Percentiles rank a stretch among this genome's conserved stretches.
These are phyloP conservation scores for Dichotomopilus funicola DNA, from an alignment of 2,329 filamentous ascomycete genomes.

Conservation along the genomic window DNA sequence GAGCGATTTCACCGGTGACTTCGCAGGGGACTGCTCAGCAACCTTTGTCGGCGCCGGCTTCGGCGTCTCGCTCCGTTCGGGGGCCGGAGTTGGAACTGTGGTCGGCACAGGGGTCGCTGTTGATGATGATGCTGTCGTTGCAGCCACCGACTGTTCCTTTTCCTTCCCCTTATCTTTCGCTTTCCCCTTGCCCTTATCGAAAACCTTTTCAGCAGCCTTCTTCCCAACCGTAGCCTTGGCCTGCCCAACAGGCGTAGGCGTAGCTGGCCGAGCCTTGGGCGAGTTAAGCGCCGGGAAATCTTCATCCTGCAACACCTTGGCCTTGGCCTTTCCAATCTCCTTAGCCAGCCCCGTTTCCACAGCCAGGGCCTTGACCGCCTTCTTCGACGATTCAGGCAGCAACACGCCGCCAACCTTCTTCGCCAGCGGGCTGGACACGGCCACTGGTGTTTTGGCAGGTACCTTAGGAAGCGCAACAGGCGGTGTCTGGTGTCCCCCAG, in stretches of 20 bases:
- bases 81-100: slow-evolving; percentile 19
- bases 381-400: slow-evolving; percentile 24
- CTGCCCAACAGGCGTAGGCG: slow-evolving; percentile 27
- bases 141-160: background rate
- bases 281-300: slow-evolving; percentile 56
- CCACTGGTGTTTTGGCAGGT: slow-evolving; percentile 28
- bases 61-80: slow-evolving; percentile 22
- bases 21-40: slow-evolving; percentile 21
- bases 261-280: slow-evolving; percentile 33
- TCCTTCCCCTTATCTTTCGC: slow-evolving; percentile 10
- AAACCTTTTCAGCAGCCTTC: slow-evolving; percentile 24
- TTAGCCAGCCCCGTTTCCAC: slow-evolving; percentile 42
- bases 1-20: background rate
- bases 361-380: slow-evolving; percentile 37
- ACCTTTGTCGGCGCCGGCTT: slow-evolving; percentile 20
- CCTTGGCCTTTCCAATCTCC: slow-evolving; percentile 37
- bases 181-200: slow-evolving; percentile 17
- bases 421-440: slow-evolving; percentile 20
- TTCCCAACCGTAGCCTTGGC: slow-evolving; percentile 32
- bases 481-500: slow-evolving; percentile 22
- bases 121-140: background rate
- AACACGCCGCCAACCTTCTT: slow-evolving; percentile 21
- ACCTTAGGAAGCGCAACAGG: slow-evolving; percentile 23
- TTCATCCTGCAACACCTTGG: slow-evolving; percentile 48
- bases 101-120: too few species aligned